These are phyloP conservation scores for Tetracentron sinense DNA, from an alignment of 164 flowering plant genomes.

Conservation along the genomic window DNA sequence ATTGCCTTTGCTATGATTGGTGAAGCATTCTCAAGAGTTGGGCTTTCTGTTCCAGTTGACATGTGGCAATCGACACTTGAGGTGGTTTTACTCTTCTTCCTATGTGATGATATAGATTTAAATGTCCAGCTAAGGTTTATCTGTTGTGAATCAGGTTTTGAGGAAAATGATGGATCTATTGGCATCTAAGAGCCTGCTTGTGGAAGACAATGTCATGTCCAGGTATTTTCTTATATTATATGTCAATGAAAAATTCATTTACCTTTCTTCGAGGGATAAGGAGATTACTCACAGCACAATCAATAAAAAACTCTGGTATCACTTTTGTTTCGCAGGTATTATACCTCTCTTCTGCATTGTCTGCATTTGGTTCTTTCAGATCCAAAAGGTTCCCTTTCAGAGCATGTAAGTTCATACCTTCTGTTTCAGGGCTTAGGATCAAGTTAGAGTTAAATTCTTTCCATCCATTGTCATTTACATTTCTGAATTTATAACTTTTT, in stretches of 20 bases:
- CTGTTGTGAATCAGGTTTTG: conserved; percentile 45
- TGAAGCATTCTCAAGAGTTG: conserved; percentile 52
- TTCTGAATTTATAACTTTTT: conserved; percentile 10
- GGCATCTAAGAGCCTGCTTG: conserved; percentile 46
- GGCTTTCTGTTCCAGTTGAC: conserved; percentile 51
- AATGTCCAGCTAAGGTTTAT: conserved; percentile 2
- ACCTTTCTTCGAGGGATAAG: no score
- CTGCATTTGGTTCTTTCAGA: conserved; percentile 74
- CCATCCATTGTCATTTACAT: conserved; percentile 3
- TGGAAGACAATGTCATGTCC: conserved; percentile 56
- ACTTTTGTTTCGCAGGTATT: conserved; percentile 53
- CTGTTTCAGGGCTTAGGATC: background rate
- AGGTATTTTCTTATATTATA: conserved; percentile 32
- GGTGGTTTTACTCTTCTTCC: conserved; percentile 35
- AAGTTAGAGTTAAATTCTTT: background rate
- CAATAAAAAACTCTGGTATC: no score
- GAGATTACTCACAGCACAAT: no score
- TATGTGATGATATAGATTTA: background rate
- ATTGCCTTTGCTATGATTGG: conserved; percentile 55
- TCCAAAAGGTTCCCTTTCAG: conserved; percentile 61
- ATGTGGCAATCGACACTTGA: conserved; percentile 64
- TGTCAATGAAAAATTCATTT: no score
- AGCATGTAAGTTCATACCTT: conserved; percentile 55
- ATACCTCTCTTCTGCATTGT: conserved; percentile 64
- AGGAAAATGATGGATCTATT: conserved; percentile 67